These are phyloP conservation scores for Fraxinus pennsylvanica DNA, from an alignment of 257 asterid species.

Conservation along the genomic window DNA sequence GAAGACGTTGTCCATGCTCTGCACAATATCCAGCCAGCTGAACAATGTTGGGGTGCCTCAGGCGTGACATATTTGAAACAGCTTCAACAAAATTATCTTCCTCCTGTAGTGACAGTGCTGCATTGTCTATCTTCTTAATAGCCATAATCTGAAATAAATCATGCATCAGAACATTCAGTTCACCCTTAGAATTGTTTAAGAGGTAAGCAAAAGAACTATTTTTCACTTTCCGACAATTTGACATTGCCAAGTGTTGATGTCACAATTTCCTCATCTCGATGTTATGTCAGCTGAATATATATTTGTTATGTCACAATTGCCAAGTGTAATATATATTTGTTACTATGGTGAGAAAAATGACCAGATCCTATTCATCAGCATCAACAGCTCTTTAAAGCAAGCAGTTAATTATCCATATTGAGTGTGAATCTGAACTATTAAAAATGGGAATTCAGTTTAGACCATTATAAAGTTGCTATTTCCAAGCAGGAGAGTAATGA, in stretches of 20 bases:
- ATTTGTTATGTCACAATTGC: not conserved
- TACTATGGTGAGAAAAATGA: not conserved
- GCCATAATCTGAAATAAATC: conserved; percentile 66
- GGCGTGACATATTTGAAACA: conserved; percentile 83
- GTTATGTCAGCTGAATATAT: not conserved
- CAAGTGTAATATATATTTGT: too few species aligned
- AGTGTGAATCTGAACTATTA: not conserved
- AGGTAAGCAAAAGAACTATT: conserved; percentile 12
- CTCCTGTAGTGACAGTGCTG: conserved; percentile 86
- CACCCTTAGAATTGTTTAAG: conserved; percentile 7
- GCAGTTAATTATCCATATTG: not conserved
- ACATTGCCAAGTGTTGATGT: not conserved
- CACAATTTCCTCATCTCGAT: not conserved
- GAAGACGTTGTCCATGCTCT: conserved; percentile 93
- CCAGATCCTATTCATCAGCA: not conserved
- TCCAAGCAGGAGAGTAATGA: not conserved
- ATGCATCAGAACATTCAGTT: conserved; percentile 14
- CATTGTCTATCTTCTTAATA: conserved; percentile 80
- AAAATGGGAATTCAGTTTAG: not conserved
- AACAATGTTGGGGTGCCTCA: conserved; percentile 89
- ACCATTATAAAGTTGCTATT: conserved; percentile 10
- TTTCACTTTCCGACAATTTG: not conserved
- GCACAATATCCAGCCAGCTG: conserved; percentile 85
- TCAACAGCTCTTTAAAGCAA: conserved; percentile 1
- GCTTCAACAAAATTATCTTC: conserved; percentile 92